phyloP scores from a whole-genome alignment of 129 eudicot genomes.

The Daucus carota region DH1_v3.0 NC_030384.2:43418001-43418500 shows the following conservation, averaged over 20 bases:
- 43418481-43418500: background rate
- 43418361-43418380: background rate
- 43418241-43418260: background rate
- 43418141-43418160: background rate
- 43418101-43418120: background rate
- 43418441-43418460: background rate
- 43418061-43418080: background rate
- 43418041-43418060: background rate
- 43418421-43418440: background rate
- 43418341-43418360: background rate
- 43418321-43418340: background rate
- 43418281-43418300: background rate
- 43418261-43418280: background rate
- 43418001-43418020: background rate
- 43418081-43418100: background rate
- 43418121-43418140: background rate
- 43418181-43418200: background rate
- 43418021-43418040: background rate
- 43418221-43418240: background rate
- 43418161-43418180: background rate
- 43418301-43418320: background rate
- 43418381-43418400: constrained; percentile 22
- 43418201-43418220: background rate
- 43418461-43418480: too few relatives aligned
- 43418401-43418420: constrained; percentile 36